A percentile compares a stretch with the other conserved stretches of the same genome.
Evolutionary conservation across 2,329 filamentous ascomycete genomes (phyloP).

Genomic region (Celoporthe dispersa): DNA sequence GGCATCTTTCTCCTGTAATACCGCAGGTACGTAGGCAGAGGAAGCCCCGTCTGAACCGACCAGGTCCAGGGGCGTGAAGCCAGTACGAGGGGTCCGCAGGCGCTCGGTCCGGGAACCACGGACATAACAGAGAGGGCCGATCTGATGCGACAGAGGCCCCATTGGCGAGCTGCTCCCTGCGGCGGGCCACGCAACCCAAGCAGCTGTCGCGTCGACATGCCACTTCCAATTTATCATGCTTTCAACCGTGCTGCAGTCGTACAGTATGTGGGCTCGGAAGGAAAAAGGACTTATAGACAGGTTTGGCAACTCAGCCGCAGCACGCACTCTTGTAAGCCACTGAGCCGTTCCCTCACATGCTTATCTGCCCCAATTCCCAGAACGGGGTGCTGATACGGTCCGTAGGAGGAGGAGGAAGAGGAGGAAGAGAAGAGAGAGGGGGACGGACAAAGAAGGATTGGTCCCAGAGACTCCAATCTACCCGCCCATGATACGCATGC

Average conservation of each 20-base stretch:
- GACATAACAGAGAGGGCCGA: background rate
- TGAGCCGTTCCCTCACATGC: background rate
- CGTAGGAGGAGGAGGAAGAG: background rate
- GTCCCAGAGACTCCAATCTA: background rate
- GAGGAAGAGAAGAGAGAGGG: background rate
- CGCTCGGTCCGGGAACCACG: background rate
- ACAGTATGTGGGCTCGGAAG: background rate
- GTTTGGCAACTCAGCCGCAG: background rate
- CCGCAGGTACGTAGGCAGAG: background rate
- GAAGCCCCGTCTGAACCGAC: background rate
- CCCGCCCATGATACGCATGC: background rate
- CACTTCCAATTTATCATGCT: background rate
- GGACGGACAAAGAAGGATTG: background rate
- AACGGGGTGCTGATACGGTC: background rate
- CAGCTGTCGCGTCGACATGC: background rate
- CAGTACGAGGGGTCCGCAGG: background rate
- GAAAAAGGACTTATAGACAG: background rate
- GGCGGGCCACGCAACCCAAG: background rate
- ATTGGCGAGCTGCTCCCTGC: background rate
- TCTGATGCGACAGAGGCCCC: background rate
- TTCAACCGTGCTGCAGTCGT: background rate
- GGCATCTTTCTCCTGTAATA: background rate
- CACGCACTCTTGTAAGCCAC: background rate
- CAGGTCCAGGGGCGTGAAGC: background rate
- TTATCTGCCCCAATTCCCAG: background rate